Conservation (phyloP, 495 filamentous ascomycete genomes). For the Aspergillus ellipticus region DNA sequence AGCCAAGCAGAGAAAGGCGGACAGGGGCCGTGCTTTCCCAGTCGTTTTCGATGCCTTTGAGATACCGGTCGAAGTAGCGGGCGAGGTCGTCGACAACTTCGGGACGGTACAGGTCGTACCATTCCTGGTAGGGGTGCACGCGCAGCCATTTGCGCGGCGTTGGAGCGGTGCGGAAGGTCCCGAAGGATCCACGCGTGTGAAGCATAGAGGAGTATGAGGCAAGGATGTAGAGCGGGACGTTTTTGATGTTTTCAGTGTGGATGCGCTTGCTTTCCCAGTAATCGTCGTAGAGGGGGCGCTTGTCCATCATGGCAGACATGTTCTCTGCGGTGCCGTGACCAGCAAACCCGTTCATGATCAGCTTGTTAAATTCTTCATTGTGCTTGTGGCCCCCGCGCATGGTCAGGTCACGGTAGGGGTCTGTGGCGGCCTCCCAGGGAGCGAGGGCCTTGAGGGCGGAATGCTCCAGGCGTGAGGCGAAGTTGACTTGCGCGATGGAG, state of each 20-base stretch:
- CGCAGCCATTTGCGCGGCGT: conserved; percentile 29
- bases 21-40: conserved; percentile 33
- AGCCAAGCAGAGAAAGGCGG: conserved; percentile 15
- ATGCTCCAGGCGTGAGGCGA: conserved; percentile 28
- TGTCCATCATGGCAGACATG: conserved; percentile 9
- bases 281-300: conserved; percentile 12
- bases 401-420: conserved; percentile 29
- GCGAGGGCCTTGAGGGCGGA: conserved; percentile 36
- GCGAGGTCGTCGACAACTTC: conserved; percentile 23
- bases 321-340: conserved; percentile 8
- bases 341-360: conserved; percentile 10
- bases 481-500: conserved; percentile 34
- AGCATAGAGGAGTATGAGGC: conserved; percentile 24
- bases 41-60: conserved; percentile 30
- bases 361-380: conserved; percentile 1
- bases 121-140: conserved; percentile 27
- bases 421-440: conserved; percentile 37
- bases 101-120: conserved; percentile 29
- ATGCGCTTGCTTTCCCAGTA: conserved; percentile 25
- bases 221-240: conserved; percentile 22
- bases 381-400: conserved; percentile 11
- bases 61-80: conserved; percentile 29
- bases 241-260: conserved; percentile 8
- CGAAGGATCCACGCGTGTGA: conserved; percentile 16
- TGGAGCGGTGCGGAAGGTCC: conserved; percentile 7